phyloP scores from a whole-genome alignment of 495 filamentous ascomycete species.

The Hapsidospora chrysogenum region DNA sequence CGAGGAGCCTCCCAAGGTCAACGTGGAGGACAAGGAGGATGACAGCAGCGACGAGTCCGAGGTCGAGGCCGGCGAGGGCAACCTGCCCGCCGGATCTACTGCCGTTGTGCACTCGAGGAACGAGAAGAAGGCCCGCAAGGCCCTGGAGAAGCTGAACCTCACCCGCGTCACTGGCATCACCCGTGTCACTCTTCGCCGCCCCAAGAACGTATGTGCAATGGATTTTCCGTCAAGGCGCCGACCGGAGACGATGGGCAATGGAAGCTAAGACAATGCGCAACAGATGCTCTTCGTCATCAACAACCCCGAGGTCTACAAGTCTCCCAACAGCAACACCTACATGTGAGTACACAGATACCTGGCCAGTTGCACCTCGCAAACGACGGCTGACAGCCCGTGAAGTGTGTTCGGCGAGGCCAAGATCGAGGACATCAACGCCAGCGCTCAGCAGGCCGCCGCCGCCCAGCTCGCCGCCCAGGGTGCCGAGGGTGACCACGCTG shows the following conservation, averaged over 20 bases:
- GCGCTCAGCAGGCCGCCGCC: constrained; percentile 83
- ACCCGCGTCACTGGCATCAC: constrained; percentile 96
- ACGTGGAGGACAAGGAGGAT: constrained; percentile 62
- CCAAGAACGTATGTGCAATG: constrained; percentile 90
- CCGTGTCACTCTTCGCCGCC: constrained; percentile 87
- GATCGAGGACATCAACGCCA: constrained; percentile 96
- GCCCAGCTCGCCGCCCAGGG: constrained; percentile 72
- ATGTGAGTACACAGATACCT: constrained; percentile 51
- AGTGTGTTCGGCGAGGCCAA: constrained; percentile 99
- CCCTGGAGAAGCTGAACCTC: constrained; percentile 92
- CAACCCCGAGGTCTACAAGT: constrained; percentile 98
- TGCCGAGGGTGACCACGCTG: constrained; percentile 36
- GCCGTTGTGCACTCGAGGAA: constrained; percentile 92
- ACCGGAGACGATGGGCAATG: neutral
- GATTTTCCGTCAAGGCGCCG: too few relatives aligned
- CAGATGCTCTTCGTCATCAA: constrained; percentile 99
- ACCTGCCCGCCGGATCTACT: constrained; percentile 70
- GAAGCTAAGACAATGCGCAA: constrained; percentile 11
- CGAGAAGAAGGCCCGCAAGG: constrained; percentile 99
- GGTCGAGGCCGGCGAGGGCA: constrained; percentile 50
- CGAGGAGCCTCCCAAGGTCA: constrained; percentile 67
- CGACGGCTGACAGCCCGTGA: neutral
- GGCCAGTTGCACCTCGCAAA: constrained; percentile 1
- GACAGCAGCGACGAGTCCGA: constrained; percentile 62
- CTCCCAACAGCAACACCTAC: constrained; percentile 94